Conservation (phyloP, 192 early-diverging fungal species). For the Powellomyces hirtus region DNA sequence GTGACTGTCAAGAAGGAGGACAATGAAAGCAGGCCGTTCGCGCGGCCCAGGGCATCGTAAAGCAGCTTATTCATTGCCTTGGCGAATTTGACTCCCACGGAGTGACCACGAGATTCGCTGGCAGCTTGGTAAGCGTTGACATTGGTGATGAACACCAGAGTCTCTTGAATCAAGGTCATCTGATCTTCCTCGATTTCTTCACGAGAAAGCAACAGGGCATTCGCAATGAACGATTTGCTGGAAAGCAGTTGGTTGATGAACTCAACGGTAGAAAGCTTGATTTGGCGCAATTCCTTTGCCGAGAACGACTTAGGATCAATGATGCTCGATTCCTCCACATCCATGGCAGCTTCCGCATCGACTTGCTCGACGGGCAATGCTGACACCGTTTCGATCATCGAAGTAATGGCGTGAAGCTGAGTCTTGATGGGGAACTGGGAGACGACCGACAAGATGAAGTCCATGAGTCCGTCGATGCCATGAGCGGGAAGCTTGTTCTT, state of each 20-base stretch:
- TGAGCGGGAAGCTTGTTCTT: slow-evolving; percentile 44
- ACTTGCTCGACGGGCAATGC: slow-evolving; percentile 21
- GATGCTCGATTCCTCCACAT: not conserved
- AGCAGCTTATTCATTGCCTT: slow-evolving; percentile 42
- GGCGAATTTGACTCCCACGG: slow-evolving; percentile 5
- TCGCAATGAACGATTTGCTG: slow-evolving; percentile 53
- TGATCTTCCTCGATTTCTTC: slow-evolving; percentile 44
- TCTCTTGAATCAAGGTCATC: slow-evolving; percentile 50
- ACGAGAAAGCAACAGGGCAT: slow-evolving; percentile 36
- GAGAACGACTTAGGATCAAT: not conserved
- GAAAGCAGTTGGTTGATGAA: slow-evolving; percentile 53
- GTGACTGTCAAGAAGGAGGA: slow-evolving; percentile 74
- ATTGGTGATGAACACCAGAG: slow-evolving; percentile 57
- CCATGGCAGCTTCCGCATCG: slow-evolving; percentile 2
- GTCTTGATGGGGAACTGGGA: slow-evolving; percentile 63
- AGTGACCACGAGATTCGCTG: not conserved
- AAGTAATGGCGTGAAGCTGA: slow-evolving; percentile 64
- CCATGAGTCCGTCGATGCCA: slow-evolving; percentile 64
- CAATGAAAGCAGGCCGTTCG: slow-evolving; percentile 74
- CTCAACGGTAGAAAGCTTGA: slow-evolving; percentile 59
- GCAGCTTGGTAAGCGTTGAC: slow-evolving; percentile 44
- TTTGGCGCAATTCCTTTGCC: slow-evolving; percentile 59
- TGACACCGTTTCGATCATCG: slow-evolving; percentile 46
- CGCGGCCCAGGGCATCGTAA: slow-evolving; percentile 70
- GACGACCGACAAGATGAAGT: slow-evolving; percentile 74